Evolutionary conservation across 2,329 filamentous ascomycete genomes (phyloP), one percentile per base, ranked within the genome.

Genomic region (Aureobasidium subglaciale): DNA sequence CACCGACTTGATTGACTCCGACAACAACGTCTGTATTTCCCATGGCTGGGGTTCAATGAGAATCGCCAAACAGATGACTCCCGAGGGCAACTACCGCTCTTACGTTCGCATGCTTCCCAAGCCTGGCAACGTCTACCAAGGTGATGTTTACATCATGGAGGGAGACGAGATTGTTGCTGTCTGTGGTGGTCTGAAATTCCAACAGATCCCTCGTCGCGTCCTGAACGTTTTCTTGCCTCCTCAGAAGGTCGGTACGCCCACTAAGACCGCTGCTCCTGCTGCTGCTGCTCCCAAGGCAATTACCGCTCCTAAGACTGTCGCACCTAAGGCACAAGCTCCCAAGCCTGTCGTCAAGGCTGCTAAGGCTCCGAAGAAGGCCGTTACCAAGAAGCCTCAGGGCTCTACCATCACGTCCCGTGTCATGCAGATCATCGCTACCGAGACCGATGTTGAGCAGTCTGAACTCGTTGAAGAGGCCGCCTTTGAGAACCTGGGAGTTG

Each of bases 221-320:
- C 74, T 87, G 58, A 85, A 86, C 72, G 78, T 83, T 62, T 79
- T 88, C 67, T 72, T 88, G 59, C 84, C 85, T 55, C 83, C 83
- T 1, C 73, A 76, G 45, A 80, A 79, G 59, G 65, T 64, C 54
- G 62, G 59, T 18, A 48, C 58, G 13, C 56, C 64, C 59, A 71
- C 68, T 35, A 68, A 71, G 20, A 69, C 71, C 38, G 66, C 69
- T 29, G 64, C 72, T 38, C 60, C 68, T 22, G 37, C 25, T 11
- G 65, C 71, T 42, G 64, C 72, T 22, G 60, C 69, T 49, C 65
- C 71, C 38, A 68, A 73, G 24, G 61, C 66, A 3, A 63, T 68
- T 9, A 56, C 68, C 13, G 59, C 62, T 11, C 59, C 64, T 7
- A 58, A 63, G 40, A 69, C 68, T 61, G 60, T 64, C 18, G 59